Evolutionary conservation across 345 rosid species (phyloP).

Genomic region (Hibiscus mutabilis): DNA sequence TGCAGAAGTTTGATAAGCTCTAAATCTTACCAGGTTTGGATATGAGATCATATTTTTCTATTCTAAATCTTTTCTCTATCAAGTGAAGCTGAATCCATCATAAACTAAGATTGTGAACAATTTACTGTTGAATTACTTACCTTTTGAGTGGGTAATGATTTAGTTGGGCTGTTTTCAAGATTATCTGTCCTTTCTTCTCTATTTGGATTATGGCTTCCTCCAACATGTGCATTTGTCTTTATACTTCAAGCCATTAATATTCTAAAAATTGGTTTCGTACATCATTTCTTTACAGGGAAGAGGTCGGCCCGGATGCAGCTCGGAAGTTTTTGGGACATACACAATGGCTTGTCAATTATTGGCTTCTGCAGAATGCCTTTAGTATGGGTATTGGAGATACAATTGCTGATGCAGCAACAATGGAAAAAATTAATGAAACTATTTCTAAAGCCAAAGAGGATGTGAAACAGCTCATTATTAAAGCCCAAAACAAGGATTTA

Average conservation of each 20-base stretch:
- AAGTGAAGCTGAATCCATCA: background rate
- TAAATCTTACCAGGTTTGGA: background rate
- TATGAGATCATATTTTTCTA: background rate
- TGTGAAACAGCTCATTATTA: constrained; percentile 66
- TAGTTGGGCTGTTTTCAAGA: background rate
- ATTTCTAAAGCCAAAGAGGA: constrained; percentile 73
- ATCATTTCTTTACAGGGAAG: constrained; percentile 60
- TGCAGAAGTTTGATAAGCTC: background rate
- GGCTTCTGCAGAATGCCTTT: constrained; percentile 93
- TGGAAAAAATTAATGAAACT: constrained; percentile 89
- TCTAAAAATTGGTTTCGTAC: background rate
- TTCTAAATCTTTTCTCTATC: background rate
- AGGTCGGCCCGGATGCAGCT: constrained; percentile 99
- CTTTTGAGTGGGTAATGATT: background rate
- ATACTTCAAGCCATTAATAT: background rate
- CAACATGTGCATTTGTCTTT: background rate
- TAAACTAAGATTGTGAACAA: background rate
- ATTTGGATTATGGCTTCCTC: background rate
- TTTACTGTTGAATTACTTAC: background rate
- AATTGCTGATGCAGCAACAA: constrained; percentile 90
- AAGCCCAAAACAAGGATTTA: constrained; percentile 60
- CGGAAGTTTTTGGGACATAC: constrained; percentile 97
- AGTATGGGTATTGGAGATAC: constrained; percentile 99
- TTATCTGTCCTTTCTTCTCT: background rate
- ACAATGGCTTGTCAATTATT: constrained; percentile 98